A percentile compares a stretch with the other conserved stretches of the same genome.
phyloP scores from a whole-genome alignment of 2,329 filamentous ascomycete genomes.

The Alternaria triticina region DNA sequence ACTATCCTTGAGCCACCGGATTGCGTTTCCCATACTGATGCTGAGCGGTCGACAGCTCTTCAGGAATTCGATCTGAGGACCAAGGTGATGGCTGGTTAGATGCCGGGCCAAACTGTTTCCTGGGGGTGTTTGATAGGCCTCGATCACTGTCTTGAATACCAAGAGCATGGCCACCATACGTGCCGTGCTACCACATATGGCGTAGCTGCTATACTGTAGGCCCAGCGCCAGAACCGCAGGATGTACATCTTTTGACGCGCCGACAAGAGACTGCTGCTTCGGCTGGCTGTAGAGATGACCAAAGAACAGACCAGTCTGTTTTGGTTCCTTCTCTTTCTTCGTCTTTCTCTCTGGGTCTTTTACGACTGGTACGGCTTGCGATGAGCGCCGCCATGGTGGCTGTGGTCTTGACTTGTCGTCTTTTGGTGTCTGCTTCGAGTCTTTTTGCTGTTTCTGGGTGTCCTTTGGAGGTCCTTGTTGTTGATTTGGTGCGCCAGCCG shows the following conservation, averaged over 20 bases:
- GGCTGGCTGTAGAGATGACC: constrained; percentile 82
- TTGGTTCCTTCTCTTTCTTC: constrained; percentile 49
- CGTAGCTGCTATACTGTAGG: constrained; percentile 88
- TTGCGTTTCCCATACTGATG: constrained; percentile 96
- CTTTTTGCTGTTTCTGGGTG: constrained; percentile 45
- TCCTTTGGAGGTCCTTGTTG: constrained; percentile 41
- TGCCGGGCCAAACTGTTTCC: constrained; percentile 87
- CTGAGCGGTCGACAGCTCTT: constrained; percentile 94
- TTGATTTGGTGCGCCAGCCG: constrained; percentile 41
- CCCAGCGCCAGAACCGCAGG: constrained; percentile 84
- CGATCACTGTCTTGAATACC: constrained; percentile 90
- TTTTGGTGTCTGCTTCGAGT: constrained; percentile 41
- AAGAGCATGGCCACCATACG: constrained; percentile 85
- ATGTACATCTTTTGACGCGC: constrained; percentile 75
- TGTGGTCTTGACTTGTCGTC: constrained; percentile 43
- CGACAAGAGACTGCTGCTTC: constrained; percentile 67
- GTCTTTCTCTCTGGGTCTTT: constrained; percentile 43
- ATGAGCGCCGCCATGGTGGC: constrained; percentile 39
- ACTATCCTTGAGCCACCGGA: constrained; percentile 85
- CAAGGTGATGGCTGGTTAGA: constrained; percentile 87
- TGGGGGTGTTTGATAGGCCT: constrained; percentile 87
- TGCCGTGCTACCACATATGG: constrained; percentile 86
- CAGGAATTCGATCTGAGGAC: constrained; percentile 93
- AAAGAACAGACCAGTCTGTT: constrained; percentile 65
- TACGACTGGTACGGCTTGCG: constrained; percentile 32